Evolutionary conservation across 768 basidiomycete species (phyloP).

Genomic region (Termitomyces eurrhizus): DNA sequence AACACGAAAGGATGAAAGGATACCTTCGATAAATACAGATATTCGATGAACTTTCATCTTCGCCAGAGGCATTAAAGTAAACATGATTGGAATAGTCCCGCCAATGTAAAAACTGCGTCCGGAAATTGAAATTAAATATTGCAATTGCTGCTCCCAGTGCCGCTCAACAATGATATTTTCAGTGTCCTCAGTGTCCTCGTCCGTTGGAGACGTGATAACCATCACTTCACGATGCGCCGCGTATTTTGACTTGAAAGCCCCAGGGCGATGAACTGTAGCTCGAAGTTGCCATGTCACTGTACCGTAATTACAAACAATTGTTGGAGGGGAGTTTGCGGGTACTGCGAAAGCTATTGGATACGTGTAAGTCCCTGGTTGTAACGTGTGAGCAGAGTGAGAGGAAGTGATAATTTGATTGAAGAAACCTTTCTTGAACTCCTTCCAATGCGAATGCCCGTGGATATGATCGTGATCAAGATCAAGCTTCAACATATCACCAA

Average conservation of each 20-base stretch:
- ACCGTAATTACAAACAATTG: constrained; percentile 70
- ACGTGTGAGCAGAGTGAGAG: background rate
- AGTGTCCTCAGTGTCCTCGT: constrained; percentile 82
- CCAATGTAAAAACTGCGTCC: constrained; percentile 82
- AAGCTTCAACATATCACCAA: constrained; percentile 37
- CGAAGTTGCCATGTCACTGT: constrained; percentile 75
- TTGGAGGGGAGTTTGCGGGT: constrained; percentile 75
- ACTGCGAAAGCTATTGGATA: constrained; percentile 93
- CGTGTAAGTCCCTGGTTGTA: constrained; percentile 74
- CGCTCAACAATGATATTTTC: constrained; percentile 81
- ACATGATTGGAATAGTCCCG: constrained; percentile 70
- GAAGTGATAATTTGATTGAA: constrained; percentile 2
- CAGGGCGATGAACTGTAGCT: constrained; percentile 80
- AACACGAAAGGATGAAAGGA: constrained; percentile 14
- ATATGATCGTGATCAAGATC: constrained; percentile 38
- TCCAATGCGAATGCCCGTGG: constrained; percentile 60
- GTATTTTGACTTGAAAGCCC: constrained; percentile 73
- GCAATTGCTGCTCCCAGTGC: constrained; percentile 87
- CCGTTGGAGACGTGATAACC: constrained; percentile 71
- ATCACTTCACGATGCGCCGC: constrained; percentile 66
- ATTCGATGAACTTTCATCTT: constrained; percentile 82
- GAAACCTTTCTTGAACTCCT: constrained; percentile 83
- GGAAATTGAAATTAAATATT: constrained; percentile 73
- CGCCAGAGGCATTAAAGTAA: constrained; percentile 79
- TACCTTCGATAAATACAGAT: constrained; percentile 77